Base-by-base conservation (phyloP, 768 basidiomycete genomes). In the Naganishia antarctica region DNA sequence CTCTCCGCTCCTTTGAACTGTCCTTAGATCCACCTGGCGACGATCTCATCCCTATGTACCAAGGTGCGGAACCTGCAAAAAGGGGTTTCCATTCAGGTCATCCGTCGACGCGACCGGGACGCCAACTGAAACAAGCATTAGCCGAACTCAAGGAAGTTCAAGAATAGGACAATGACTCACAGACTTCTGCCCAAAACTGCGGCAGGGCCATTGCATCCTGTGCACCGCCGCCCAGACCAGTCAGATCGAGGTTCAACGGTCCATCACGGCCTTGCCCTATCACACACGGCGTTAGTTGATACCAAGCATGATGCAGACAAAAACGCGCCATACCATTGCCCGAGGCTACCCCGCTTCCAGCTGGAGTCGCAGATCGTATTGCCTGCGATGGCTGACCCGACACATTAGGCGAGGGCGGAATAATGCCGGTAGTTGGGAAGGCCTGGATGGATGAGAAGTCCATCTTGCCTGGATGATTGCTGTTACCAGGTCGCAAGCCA, bases 131-230 rank as follows among this genome's bases (percentile, higher is more conserved):
- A 34, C n/a, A 53, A 15, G 32, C 21, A 25, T 57, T n/a, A 57
- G 25, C 23, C 11, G 25, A 23, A 6, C 34, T 40, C 1, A 12
- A 25, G 3, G 53, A 12, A 12, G 21, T 5, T 57, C 15, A 9
- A 3, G 2, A 12, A 2, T 11, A 18, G 16, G 41, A 40, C 34
- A 28, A 18, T 28, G 32, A 44, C 31, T 44, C 49, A 61, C 62
- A 61, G 6, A 67, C 32, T 37, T 67, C 66, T 5, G 66, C 61
- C 66, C 66, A 67, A 37, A 67, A 67, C 53, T 67, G 61, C 23
- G 66, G 66, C 45, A 67, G 31, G 6, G 45, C 50, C 61, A 67
- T 63, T 4, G 66, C 43, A 49, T 63, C 50, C 13, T 26, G 32
- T 12, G 61, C 48, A n/a, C 44, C 66, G 4, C 57, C 50, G 12